phyloP scores from a whole-genome alignment of 192 early-diverging fungal genomes.

The Dissophora globulifera region DNA sequence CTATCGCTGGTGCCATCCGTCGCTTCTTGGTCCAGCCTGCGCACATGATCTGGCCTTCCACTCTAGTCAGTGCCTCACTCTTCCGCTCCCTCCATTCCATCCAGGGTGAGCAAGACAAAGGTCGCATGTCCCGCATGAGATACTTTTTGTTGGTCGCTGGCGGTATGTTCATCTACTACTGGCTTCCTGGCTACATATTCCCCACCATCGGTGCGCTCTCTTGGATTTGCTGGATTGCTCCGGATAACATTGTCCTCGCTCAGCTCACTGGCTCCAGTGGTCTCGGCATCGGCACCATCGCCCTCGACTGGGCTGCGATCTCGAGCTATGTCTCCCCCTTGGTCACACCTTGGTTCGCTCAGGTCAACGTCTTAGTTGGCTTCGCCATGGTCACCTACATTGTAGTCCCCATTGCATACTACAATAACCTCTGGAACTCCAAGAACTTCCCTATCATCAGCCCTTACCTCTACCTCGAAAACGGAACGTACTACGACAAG shows the following conservation, averaged over 20 bases:
- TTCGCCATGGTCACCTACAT: slow-evolving; percentile 63
- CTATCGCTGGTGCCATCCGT: slow-evolving; percentile 54
- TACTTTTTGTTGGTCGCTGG: slow-evolving; percentile 65
- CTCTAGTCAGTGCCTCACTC: slow-evolving; percentile 75
- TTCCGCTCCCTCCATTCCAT: slow-evolving; percentile 75
- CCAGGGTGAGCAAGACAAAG: slow-evolving; percentile 12
- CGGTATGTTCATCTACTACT: slow-evolving; percentile 63
- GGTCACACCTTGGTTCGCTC: slow-evolving; percentile 58
- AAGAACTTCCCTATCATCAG: slow-evolving; percentile 47
- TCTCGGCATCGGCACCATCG: slow-evolving; percentile 61
- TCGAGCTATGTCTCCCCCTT: slow-evolving; percentile 47
- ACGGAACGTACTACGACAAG: slow-evolving; percentile 38
- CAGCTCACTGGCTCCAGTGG: slow-evolving; percentile 58
- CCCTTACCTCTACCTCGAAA: slow-evolving; percentile 26
- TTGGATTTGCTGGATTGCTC: slow-evolving; percentile 61
- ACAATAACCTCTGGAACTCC: slow-evolving; percentile 57
- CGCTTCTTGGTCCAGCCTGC: slow-evolving; percentile 80
- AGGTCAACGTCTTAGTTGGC: slow-evolving; percentile 57
- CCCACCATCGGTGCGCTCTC: slow-evolving; percentile 56
- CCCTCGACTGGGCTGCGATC: slow-evolving; percentile 70
- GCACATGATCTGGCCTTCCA: slow-evolving; percentile 86
- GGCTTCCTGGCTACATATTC: slow-evolving; percentile 65
- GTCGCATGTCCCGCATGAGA: slow-evolving; percentile 55
- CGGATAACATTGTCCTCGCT: slow-evolving; percentile 46
- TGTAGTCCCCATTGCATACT: slow-evolving; percentile 59